Conservation (phyloP, 75 land plant species). For the Azolla pinnata region DNA sequence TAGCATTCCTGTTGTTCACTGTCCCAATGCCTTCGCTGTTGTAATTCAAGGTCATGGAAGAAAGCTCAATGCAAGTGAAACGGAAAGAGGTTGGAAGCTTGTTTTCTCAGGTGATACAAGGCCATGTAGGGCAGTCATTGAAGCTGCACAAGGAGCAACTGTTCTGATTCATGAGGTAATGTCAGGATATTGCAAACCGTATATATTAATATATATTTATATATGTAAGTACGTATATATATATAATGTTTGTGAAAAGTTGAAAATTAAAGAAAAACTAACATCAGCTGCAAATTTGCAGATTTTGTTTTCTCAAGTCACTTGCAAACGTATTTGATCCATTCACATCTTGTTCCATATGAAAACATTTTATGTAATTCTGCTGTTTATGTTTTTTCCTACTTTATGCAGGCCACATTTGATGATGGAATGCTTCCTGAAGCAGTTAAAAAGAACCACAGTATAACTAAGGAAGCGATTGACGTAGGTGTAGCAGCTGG, state of each 20-base stretch:
- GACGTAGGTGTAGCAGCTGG: conserved; percentile 61
- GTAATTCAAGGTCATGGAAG: conserved; percentile 51
- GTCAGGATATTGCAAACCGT: no score
- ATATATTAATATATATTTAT: no score
- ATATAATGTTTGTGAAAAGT: no score
- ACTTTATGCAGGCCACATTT: conserved; percentile 99
- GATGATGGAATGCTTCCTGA: conserved; percentile 88
- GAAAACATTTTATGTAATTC: no score
- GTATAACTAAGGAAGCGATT: conserved; percentile 86
- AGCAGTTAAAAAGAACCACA: conserved; percentile 79
- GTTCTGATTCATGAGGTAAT: conserved; percentile 91
- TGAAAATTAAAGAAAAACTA: no score
- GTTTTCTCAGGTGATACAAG: conserved; percentile 98
- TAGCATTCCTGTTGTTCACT: conserved; percentile 88
- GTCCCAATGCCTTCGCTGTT: conserved; percentile 88
- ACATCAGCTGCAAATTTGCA: no score
- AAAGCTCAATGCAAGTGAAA: conserved; percentile 29
- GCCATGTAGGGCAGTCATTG: conserved; percentile 66
- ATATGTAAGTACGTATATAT: no score
- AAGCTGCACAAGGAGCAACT: conserved; percentile 85
- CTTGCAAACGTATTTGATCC: no score
- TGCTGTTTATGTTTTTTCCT: no score
- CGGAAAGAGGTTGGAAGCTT: conserved; percentile 88
- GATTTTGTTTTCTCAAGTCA: no score
- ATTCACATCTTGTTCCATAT: no score